A percentile compares a stretch with the other conserved stretches of the same genome.
Evolutionary conservation across 2,329 filamentous ascomycete genomes (phyloP).

Genomic region (Emergomyces africanus): DNA sequence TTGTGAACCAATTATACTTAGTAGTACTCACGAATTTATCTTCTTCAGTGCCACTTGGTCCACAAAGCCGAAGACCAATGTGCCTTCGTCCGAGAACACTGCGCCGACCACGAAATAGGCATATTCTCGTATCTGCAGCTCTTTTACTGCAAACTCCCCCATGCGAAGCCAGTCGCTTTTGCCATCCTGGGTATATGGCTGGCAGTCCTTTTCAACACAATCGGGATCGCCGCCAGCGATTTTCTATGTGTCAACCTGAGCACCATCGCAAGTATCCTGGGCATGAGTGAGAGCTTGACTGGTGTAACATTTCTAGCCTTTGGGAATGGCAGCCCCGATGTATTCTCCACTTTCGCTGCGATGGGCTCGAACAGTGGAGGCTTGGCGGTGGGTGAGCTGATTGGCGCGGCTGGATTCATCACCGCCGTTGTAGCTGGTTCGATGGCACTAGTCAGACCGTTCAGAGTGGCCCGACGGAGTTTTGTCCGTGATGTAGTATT

Average conservation of each 20-base stretch:
- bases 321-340: constrained; percentile 94
- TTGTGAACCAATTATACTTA: no score
- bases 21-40: no score
- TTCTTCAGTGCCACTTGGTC: constrained; percentile 58
- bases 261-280: constrained; percentile 77
- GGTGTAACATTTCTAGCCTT: constrained; percentile 95
- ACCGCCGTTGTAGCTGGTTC: constrained; percentile 91
- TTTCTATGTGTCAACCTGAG: constrained; percentile 97
- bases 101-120: constrained; percentile 78
- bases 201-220: constrained; percentile 82
- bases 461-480: constrained; percentile 76
- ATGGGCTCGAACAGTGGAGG: constrained; percentile 97
- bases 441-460: constrained; percentile 94
- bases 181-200: constrained; percentile 68
- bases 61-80: constrained; percentile 70
- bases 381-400: constrained; percentile 86
- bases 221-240: constrained; percentile 94
- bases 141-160: constrained; percentile 71
- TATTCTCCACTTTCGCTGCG: constrained; percentile 96
- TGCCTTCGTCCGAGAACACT: constrained; percentile 70
- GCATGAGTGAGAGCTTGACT: constrained; percentile 89
- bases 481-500: constrained; percentile 88
- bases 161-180: constrained; percentile 66
- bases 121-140: constrained; percentile 77
- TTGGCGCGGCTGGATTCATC: constrained; percentile 92